Base-by-base conservation (phyloP, 768 basidiomycete genomes). In the Tylopilus vinaceipallidus region DNA sequence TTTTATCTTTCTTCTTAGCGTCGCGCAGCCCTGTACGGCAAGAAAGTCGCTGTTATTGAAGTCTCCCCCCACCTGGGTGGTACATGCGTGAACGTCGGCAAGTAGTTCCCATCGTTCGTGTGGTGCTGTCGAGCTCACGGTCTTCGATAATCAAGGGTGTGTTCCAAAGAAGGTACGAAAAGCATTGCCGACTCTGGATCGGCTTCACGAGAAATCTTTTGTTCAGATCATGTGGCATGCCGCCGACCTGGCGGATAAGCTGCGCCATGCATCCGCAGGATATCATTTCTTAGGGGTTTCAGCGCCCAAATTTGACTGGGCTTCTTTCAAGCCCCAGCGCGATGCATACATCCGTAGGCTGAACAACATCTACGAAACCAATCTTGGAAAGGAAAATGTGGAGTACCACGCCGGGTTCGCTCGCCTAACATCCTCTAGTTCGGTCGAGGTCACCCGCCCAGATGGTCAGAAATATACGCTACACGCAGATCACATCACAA, bases 51-150 rank as follows among this genome's bases (percentile, higher is more conserved):
- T 12, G 71, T 98, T 23, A 81, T 98, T 14, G 97, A 99, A 65
- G 76, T 73, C 38, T 80, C 82, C 5, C 78, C 82, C 10, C 64
- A 78, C 34, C 78, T 95, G 3, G 97, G 97, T 29, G 97, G 95
- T 44, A 98, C 95, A 32, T 99, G 97, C 65, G 97, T 99, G 52
- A 98, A 98, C 68, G 95, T 99, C 52, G 95, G 93, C 89, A 58
- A 56, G 89, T 76, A 30, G 24, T 36, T 10, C 22, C 4, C 27
- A 6, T 34, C 34, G 11, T 32, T 42, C 45, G 39, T 27, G 16
- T 29, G 35, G 12, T n/a, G 2, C 34, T 14, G 16, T 32, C 17
- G 27, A 49, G 41, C 51, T 55, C n/a, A 60, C 13, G 7, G 11
- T 48, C 26, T 8, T n/a, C 29, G 35, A 46, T 43, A 38, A 58